Percentiles rank a stretch among this genome's conserved stretches.
These are phyloP conservation scores for Microbotryum saponariae DNA, from an alignment of 1,284 basidiomycete species.

Conservation along the genomic window DNA sequence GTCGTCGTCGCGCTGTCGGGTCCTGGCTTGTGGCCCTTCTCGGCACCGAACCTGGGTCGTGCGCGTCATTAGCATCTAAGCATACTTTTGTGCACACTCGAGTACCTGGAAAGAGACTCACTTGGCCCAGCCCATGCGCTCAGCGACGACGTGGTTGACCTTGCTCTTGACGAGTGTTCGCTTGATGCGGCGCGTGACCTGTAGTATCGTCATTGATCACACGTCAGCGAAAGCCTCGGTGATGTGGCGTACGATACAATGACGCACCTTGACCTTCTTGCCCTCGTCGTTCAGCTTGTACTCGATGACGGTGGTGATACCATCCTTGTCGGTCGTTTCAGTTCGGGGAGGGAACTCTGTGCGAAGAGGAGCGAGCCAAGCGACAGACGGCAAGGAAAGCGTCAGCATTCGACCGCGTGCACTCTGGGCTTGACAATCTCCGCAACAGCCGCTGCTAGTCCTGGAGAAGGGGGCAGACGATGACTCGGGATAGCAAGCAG, in stretches of 20 bases:
- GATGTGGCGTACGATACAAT: background rate
- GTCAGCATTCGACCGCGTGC: too few relatives aligned
- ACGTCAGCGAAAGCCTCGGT: background rate
- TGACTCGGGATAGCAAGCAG: too few relatives aligned
- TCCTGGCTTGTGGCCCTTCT: slow-evolving; percentile 78
- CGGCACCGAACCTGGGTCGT: slow-evolving; percentile 63
- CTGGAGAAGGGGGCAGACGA: too few relatives aligned
- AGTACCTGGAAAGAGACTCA: slow-evolving; percentile 27
- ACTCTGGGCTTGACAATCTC: too few relatives aligned
- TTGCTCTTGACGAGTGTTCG: slow-evolving; percentile 83
- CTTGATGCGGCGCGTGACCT: slow-evolving; percentile 82
- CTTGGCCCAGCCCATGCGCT: slow-evolving; percentile 87
- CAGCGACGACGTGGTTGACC: slow-evolving; percentile 87
- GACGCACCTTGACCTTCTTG: slow-evolving; percentile 80
- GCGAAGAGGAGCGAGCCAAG: too few relatives aligned
- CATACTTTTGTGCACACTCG: too few relatives aligned
- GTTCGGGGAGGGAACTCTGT: slow-evolving; percentile 41
- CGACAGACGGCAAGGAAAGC: too few relatives aligned
- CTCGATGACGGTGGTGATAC: slow-evolving; percentile 76
- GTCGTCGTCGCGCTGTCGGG: slow-evolving; percentile 93
- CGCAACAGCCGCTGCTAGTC: too few relatives aligned
- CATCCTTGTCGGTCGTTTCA: slow-evolving; percentile 75
- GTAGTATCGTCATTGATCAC: background rate
- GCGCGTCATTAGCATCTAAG: background rate
- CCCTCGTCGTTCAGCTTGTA: slow-evolving; percentile 83